phyloP scores from a whole-genome alignment of 148 eudicot species.

The Chenopodium formosanum region DNA sequence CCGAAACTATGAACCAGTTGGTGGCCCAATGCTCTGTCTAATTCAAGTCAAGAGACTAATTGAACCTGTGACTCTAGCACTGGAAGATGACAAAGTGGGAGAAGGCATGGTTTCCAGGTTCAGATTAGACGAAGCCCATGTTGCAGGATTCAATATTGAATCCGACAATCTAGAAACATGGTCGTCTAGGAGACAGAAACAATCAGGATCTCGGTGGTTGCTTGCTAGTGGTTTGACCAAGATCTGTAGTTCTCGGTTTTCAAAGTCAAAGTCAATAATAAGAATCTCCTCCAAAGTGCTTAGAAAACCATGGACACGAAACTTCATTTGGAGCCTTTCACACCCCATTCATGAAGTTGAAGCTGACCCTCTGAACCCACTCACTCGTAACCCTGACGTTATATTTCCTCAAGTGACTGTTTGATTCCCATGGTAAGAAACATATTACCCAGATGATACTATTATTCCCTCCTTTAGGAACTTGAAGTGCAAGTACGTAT shows the following conservation, averaged over 20 bases:
- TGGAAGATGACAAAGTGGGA: slow-evolving; percentile 11
- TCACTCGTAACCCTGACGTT: slow-evolving; percentile 57
- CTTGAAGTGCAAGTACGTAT: not conserved
- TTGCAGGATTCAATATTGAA: slow-evolving; percentile 45
- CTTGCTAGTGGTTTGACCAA: slow-evolving; percentile 51
- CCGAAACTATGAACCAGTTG: slow-evolving; percentile 88
- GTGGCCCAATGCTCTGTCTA: slow-evolving; percentile 86
- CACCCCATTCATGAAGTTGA: slow-evolving; percentile 18
- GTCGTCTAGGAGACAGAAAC: slow-evolving; percentile 42
- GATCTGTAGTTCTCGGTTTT: slow-evolving; percentile 26
- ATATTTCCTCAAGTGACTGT: slow-evolving; percentile 29
- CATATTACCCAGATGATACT: not conserved
- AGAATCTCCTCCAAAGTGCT: slow-evolving; percentile 23
- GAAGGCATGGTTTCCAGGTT: slow-evolving; percentile 25
- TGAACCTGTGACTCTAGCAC: not conserved
- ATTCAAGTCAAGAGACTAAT: slow-evolving; percentile 60
- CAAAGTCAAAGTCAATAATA: slow-evolving; percentile 38
- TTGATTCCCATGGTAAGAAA: slow-evolving; percentile 10
- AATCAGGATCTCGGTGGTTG: slow-evolving; percentile 67
- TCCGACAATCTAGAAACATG: slow-evolving; percentile 32
- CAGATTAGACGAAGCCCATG: slow-evolving; percentile 39
- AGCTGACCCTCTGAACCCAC: slow-evolving; percentile 30
- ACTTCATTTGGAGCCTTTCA: slow-evolving; percentile 58
- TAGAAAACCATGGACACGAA: slow-evolving; percentile 28
- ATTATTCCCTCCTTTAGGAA: not conserved